These are phyloP conservation scores for Pugionium dolabratum DNA, from an alignment of 345 rosid genomes.

Conservation along the genomic window DNA sequence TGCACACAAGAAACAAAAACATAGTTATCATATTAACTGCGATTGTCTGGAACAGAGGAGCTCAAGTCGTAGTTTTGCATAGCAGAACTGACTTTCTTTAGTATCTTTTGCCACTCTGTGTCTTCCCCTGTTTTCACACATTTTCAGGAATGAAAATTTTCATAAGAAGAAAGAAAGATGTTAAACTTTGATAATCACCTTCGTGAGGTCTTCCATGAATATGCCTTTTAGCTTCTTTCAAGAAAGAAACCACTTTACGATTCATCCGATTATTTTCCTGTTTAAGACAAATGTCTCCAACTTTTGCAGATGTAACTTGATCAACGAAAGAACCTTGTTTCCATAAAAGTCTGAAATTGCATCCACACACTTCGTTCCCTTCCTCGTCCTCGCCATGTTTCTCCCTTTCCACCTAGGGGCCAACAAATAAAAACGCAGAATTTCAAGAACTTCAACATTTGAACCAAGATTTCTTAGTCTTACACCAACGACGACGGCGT, in stretches of 20 bases:
- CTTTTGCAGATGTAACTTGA: constrained; percentile 21
- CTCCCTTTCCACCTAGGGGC: constrained; percentile 17
- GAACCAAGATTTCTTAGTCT: background rate
- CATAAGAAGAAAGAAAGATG: background rate
- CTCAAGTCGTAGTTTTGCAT: constrained; percentile 5
- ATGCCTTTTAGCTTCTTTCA: constrained; percentile 30
- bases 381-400: constrained; percentile 30
- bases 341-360: constrained; percentile 29
- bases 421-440: background rate
- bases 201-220: constrained; percentile 12
- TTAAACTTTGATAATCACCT: constrained; percentile 3
- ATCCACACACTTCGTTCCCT: constrained; percentile 30
- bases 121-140: constrained; percentile 32
- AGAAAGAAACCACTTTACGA: constrained; percentile 28
- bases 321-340: constrained; percentile 28
- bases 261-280: constrained; percentile 12
- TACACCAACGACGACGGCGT: constrained; percentile 28
- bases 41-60: constrained; percentile 14
- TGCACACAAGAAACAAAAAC: background rate
- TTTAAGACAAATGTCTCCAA: constrained; percentile 38
- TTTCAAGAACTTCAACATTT: background rate
- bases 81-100: constrained; percentile 15
- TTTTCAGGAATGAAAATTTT: constrained; percentile 5
- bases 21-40: background rate
- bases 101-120: constrained; percentile 34